phyloP scores from a whole-genome alignment of 75 land plant species.

The Ceratopteris richardii region DNA sequence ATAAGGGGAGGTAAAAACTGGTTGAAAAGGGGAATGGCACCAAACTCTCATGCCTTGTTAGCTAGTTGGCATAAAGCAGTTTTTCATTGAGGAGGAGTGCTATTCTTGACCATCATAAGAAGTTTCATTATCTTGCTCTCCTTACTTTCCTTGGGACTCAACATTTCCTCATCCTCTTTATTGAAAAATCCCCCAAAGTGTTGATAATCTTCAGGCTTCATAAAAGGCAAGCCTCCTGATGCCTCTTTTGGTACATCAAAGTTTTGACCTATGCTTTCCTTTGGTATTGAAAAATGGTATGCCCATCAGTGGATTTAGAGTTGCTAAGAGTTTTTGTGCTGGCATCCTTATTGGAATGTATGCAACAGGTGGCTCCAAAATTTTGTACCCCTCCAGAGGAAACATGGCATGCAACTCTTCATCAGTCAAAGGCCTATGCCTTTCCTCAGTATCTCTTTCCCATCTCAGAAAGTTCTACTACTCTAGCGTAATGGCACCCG shows the following conservation, averaged over 20 bases:
- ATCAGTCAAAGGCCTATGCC: slow-evolving; percentile 83
- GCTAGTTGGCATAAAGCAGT: slow-evolving; percentile 91
- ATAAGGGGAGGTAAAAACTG: slow-evolving; percentile 83
- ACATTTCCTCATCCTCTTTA: slow-evolving; percentile 88
- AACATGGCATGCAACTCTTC: slow-evolving; percentile 95
- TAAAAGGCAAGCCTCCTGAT: slow-evolving; percentile 87
- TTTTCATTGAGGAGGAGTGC: slow-evolving; percentile 95
- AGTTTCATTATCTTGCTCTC: slow-evolving; percentile 98
- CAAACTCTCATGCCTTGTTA: slow-evolving; percentile 92
- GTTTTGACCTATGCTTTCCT: slow-evolving; percentile 86
- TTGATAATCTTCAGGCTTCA: slow-evolving; percentile 97
- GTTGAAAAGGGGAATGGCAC: slow-evolving; percentile 95
- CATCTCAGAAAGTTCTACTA: slow-evolving; percentile 83
- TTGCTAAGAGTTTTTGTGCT: slow-evolving; percentile 92
- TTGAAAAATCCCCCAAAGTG: slow-evolving; percentile 73
- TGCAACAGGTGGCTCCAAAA: slow-evolving; percentile 81
- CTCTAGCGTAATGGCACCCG: slow-evolving; percentile 78
- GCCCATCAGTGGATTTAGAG: slow-evolving; percentile 73
- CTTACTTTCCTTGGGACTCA: slow-evolving; percentile 92
- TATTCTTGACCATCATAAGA: slow-evolving; percentile 91
- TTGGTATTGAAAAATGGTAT: slow-evolving; percentile 89
- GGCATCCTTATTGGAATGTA: slow-evolving; percentile 95
- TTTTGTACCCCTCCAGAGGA: slow-evolving; percentile 88
- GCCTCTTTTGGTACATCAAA: slow-evolving; percentile 93
- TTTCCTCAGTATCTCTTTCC: slow-evolving; percentile 95